Percentiles rank a stretch among this genome's conserved stretches.
Conservation (phyloP, 805 yeast species). For the Yamadazyma olivae region DNA sequence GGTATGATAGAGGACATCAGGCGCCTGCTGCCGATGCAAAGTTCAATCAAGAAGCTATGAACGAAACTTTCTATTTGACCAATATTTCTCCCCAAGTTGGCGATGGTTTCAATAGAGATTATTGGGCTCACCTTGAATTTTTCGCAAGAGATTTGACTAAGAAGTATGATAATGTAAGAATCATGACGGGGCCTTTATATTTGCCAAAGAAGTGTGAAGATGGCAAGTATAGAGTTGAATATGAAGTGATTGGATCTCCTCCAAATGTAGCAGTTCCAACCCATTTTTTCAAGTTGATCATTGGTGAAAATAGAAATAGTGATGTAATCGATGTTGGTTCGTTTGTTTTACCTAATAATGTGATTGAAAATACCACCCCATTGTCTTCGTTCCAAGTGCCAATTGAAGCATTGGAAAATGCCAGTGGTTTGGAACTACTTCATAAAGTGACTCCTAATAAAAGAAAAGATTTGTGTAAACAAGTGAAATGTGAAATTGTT, state of each 20-base stretch:
- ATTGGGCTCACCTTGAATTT: slow-evolving; percentile 96
- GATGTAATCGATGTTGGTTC: slow-evolving; percentile 74
- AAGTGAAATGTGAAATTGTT: slow-evolving; percentile 72
- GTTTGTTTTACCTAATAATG: slow-evolving; percentile 89
- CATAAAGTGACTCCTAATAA: slow-evolving; percentile 58
- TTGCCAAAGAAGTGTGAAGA: slow-evolving; percentile 78
- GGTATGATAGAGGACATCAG: slow-evolving; percentile 95
- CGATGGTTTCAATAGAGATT: slow-evolving; percentile 92
- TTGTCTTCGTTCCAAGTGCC: slow-evolving; percentile 82
- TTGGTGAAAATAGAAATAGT: slow-evolving; percentile 61
- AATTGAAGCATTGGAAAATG: slow-evolving; percentile 80
- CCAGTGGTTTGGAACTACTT: slow-evolving; percentile 81
- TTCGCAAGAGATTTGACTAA: slow-evolving; percentile 75
- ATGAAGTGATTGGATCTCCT: slow-evolving; percentile 95
- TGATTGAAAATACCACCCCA: slow-evolving; percentile 67
- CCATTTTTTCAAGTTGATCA: slow-evolving; percentile 87
- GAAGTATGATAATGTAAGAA: slow-evolving; percentile 71
- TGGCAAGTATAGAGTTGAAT: slow-evolving; percentile 80
- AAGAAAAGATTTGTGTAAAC: slow-evolving; percentile 69
- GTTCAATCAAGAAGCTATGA: slow-evolving; percentile 87
- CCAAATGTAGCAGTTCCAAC: slow-evolving; percentile 97
- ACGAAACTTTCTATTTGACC: slow-evolving; percentile 85
- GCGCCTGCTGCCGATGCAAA: slow-evolving; percentile 98
- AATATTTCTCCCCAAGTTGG: slow-evolving; percentile 98
- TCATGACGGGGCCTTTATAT: slow-evolving; percentile 92